phyloP scores from a whole-genome alignment of 1,284 basidiomycete genomes.

The Rhodotorula sp. region DNA sequence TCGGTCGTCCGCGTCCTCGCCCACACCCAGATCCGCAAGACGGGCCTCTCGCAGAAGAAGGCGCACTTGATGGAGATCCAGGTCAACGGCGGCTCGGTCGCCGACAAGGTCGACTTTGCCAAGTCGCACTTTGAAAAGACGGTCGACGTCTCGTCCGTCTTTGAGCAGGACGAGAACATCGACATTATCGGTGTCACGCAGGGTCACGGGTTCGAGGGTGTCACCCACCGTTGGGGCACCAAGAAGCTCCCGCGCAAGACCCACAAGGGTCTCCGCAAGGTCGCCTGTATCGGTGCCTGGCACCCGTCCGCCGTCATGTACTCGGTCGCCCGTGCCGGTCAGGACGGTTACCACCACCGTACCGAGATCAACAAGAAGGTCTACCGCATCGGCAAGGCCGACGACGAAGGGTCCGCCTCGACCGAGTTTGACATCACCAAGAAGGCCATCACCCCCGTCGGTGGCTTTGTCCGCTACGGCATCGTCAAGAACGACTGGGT shows the following conservation, averaged over 20 bases:
- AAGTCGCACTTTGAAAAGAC: conserved; percentile 97
- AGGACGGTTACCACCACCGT: conserved; percentile 94
- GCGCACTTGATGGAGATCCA: conserved; percentile 99
- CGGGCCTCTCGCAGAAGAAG: conserved; percentile 98
- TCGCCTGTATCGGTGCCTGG: conserved; percentile 94
- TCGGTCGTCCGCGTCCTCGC: conserved; percentile 98
- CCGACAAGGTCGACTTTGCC: conserved; percentile 98
- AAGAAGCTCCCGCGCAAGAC: conserved; percentile 99
- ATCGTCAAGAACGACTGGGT: conserved; percentile 98
- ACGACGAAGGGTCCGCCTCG: conserved; percentile 79
- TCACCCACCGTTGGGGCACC: conserved; percentile 95
- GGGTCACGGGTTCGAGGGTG: conserved; percentile 99
- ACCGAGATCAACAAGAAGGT: conserved; percentile 95
- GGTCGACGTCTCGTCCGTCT: conserved; percentile 77
- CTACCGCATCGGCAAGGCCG: conserved; percentile 87
- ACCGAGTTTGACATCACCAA: conserved; percentile 91
- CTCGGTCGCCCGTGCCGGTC: conserved; percentile 99
- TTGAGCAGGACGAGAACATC: conserved; percentile 95
- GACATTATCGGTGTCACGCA: conserved; percentile 98
- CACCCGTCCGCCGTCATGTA: conserved; percentile 83
- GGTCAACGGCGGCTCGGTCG: conserved; percentile 93
- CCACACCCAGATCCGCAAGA: conserved; percentile 98
- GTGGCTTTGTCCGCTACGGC: conserved; percentile 99
- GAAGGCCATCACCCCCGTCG: conserved; percentile 95
- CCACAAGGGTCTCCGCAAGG: conserved; percentile 80